A percentile compares a stretch with the other conserved stretches of the same genome.
phyloP scores from a whole-genome alignment of 305 asterid species.

The Solanum hybrid region DNA sequence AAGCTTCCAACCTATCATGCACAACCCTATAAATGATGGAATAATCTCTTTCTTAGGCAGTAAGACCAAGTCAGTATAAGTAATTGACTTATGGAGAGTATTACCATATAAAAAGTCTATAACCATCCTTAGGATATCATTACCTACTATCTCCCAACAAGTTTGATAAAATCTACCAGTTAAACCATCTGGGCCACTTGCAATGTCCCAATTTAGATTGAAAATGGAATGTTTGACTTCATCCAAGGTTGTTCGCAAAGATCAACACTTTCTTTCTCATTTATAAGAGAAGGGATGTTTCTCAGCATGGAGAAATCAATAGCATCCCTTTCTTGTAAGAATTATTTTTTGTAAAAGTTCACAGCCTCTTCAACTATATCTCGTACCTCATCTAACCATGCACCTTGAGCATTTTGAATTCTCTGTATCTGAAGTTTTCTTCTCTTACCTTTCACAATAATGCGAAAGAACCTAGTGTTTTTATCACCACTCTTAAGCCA shows the following conservation, averaged over 20 bases:
- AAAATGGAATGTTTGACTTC: neutral
- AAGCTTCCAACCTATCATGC: neutral
- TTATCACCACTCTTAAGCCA: neutral
- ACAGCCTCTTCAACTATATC: neutral
- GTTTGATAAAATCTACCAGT: neutral
- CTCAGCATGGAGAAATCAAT: neutral
- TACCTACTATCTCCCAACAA: neutral
- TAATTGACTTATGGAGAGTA: neutral
- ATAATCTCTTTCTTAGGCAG: neutral
- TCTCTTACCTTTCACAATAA: neutral
- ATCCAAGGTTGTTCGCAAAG: neutral
- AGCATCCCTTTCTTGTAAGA: neutral
- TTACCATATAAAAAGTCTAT: neutral
- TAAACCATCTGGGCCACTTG: neutral
- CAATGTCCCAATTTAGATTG: neutral
- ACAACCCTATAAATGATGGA: neutral
- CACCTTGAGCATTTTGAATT: neutral
- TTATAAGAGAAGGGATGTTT: neutral
- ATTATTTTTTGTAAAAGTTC: neutral
- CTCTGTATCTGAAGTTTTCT: neutral
- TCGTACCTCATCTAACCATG: neutral
- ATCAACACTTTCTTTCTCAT: neutral
- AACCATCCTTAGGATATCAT: neutral
- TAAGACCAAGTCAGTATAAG: neutral
- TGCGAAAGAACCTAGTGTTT: neutral